Percentiles rank a stretch among this genome's conserved stretches.
Conservation (phyloP, 805 yeast species). For the Ogataea paraovalis region DNA sequence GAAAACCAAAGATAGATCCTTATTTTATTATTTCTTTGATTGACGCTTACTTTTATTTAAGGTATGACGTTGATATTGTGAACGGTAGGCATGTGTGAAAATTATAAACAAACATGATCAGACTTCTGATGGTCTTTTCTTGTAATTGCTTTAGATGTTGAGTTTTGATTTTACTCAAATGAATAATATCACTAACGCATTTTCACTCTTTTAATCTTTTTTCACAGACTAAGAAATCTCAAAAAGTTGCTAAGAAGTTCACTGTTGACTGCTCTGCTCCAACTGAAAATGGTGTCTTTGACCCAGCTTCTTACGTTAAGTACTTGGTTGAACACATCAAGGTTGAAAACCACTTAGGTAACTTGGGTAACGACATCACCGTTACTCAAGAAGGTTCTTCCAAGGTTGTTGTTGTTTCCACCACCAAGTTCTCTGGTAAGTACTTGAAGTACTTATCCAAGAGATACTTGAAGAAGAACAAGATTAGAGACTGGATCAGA, state of each 20-base stretch:
- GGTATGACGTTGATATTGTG: background rate
- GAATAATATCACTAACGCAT: constrained; percentile 6
- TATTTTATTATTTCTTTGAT: constrained; percentile 6
- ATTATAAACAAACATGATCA: background rate
- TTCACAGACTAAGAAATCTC: constrained; percentile 71
- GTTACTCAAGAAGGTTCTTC: constrained; percentile 83
- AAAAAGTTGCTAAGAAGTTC: constrained; percentile 78
- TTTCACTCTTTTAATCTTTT: constrained; percentile 4
- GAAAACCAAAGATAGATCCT: constrained; percentile 8
- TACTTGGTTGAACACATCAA: constrained; percentile 99
- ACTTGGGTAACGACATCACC: constrained; percentile 93
- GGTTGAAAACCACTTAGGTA: constrained; percentile 94
- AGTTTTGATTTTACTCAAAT: background rate
- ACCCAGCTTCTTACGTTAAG: constrained; percentile 96
- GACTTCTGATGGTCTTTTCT: background rate
- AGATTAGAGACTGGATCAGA: constrained; percentile 99
- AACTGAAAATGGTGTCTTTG: constrained; percentile 95
- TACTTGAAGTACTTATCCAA: constrained; percentile 99
- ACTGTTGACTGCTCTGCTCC: constrained; percentile 96
- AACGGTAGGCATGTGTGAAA: background rate
- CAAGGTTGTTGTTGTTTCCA: constrained; percentile 82
- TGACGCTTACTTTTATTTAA: background rate
- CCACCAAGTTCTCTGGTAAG: constrained; percentile 98
- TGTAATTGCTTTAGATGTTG: background rate
- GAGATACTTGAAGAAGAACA: constrained; percentile 99